Conservation (phyloP, 1,284 basidiomycete genomes). For the Rhodotorula sp. region DNA sequence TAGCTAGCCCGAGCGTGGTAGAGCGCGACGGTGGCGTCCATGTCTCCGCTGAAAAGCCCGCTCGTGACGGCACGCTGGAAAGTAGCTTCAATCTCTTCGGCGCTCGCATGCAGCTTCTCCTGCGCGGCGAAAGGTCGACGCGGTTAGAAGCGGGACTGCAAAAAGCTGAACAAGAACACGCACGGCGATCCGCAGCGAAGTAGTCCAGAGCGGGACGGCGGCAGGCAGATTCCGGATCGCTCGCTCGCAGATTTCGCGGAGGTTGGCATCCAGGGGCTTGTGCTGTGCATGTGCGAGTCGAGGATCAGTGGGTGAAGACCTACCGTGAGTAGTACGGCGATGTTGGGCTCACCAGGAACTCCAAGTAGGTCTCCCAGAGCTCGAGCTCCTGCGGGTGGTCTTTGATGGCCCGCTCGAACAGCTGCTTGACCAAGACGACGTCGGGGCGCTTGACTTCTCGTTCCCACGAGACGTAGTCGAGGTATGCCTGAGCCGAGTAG, state of each 20-base stretch:
- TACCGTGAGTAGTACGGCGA: neutral
- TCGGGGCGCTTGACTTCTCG: slow-evolving; percentile 63
- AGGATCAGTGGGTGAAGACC: neutral
- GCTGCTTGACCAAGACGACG: slow-evolving; percentile 58
- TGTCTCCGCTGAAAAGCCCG: slow-evolving; percentile 47
- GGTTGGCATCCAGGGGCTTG: slow-evolving; percentile 7
- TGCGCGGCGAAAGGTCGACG: neutral
- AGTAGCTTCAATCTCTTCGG: slow-evolving; percentile 26
- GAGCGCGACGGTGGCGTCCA: slow-evolving; percentile 66
- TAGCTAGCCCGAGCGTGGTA: slow-evolving; percentile 64
- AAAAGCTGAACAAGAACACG: neutral
- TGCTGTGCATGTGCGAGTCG: neutral
- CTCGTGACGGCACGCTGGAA: slow-evolving; percentile 42
- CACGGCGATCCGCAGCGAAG: slow-evolving; percentile 58
- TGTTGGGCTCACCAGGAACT: slow-evolving; percentile 23
- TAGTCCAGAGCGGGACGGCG: slow-evolving; percentile 68
- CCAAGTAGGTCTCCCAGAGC: slow-evolving; percentile 34
- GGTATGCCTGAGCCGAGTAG: slow-evolving; percentile 52
- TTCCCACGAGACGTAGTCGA: slow-evolving; percentile 64
- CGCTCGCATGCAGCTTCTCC: slow-evolving; percentile 25
- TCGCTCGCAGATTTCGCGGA: slow-evolving; percentile 44
- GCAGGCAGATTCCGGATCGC: slow-evolving; percentile 66
- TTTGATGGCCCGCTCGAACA: slow-evolving; percentile 72
- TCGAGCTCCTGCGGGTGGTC: slow-evolving; percentile 27
- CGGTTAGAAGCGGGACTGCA: neutral